These are phyloP conservation scores for Cylindrotheca fusiformis DNA, from an alignment of 108 stramenopile species.

Conservation along the genomic window DNA sequence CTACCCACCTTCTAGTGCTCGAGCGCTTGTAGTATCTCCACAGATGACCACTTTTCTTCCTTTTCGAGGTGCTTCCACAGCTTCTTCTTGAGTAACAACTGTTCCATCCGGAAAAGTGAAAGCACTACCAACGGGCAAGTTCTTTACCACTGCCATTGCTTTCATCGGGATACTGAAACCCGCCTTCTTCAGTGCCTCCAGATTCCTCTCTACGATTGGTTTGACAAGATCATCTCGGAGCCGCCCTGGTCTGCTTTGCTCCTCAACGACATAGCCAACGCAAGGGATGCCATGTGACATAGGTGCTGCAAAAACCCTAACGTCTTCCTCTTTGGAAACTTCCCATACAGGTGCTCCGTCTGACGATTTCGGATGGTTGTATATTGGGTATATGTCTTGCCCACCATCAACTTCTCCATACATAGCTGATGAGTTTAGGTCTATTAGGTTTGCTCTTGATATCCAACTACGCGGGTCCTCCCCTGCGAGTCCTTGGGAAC, in stretches of 20 bases:
- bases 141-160: constrained; percentile 82
- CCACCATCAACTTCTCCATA: constrained; percentile 65
- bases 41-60: constrained; percentile 93
- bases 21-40: constrained; percentile 88
- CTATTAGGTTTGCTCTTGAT: constrained; percentile 53
- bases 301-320: constrained; percentile 83
- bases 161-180: constrained; percentile 85
- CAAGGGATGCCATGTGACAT: constrained; percentile 95
- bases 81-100: constrained; percentile 73
- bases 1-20: constrained; percentile 27
- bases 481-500: constrained; percentile 3
- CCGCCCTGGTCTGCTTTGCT: constrained; percentile 76
- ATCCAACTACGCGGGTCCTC: constrained; percentile 69
- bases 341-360: constrained; percentile 87
- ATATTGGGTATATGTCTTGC: constrained; percentile 71
- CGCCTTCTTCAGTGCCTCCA: constrained; percentile 53
- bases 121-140: constrained; percentile 59
- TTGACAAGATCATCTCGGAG: constrained; percentile 71
- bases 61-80: constrained; percentile 68
- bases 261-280: constrained; percentile 91
- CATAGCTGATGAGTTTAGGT: constrained; percentile 43
- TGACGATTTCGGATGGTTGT: constrained; percentile 61
- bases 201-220: constrained; percentile 78
- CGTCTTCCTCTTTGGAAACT: constrained; percentile 78
- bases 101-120: constrained; percentile 94